These are phyloP conservation scores for Cladosporium sp. DNA, from an alignment of 2,329 filamentous ascomycete species.

Conservation along the genomic window DNA sequence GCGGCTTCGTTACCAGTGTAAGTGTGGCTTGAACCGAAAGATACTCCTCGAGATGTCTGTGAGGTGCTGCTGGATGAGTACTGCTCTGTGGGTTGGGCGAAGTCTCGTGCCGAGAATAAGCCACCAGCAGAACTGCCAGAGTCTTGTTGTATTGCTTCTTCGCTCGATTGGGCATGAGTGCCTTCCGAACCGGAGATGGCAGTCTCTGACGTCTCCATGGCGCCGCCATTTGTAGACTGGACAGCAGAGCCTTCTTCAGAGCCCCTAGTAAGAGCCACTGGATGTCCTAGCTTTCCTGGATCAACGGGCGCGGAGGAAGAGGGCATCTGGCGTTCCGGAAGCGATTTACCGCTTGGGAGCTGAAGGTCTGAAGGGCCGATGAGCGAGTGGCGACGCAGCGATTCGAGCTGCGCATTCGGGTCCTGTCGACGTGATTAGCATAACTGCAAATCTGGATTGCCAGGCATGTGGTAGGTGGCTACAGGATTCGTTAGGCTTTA, in stretches of 20 bases:
- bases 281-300: background rate
- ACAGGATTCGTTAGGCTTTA: too few species aligned
- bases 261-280: conserved; percentile 9
- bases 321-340: conserved; percentile 31
- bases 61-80: too few species aligned
- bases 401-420: conserved; percentile 43
- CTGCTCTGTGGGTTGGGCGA: background rate
- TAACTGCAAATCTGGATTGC: background rate
- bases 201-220: background rate
- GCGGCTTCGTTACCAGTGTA: background rate
- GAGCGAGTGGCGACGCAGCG: conserved; percentile 43
- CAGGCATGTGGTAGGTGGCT: background rate
- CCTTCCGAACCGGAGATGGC: background rate
- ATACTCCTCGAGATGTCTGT: too few species aligned
- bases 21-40: too few species aligned
- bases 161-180: background rate
- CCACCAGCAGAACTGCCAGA: too few species aligned
- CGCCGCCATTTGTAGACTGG: background rate
- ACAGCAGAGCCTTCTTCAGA: background rate
- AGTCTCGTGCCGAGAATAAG: background rate
- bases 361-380: conserved; percentile 27
- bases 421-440: conserved; percentile 33
- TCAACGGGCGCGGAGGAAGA: conserved; percentile 19
- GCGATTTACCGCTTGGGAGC: conserved; percentile 21
- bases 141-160: background rate